phyloP scores from a whole-genome alignment of 495 filamentous ascomycete species.

The Xanthoparmelia taractica region DNA sequence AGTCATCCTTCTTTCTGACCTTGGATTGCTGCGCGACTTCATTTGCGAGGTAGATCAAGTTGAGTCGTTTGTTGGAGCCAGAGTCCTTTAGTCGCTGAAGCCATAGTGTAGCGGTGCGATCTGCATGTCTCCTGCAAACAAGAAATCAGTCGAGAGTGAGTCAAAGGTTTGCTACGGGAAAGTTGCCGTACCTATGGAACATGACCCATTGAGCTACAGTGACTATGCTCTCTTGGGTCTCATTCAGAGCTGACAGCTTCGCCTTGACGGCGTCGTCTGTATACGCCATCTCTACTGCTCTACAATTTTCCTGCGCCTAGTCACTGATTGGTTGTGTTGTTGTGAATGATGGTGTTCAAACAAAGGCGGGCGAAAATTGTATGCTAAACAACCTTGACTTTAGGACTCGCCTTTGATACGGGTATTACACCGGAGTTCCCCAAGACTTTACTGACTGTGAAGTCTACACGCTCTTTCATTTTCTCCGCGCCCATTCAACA shows the following conservation, averaged over 20 bases:
- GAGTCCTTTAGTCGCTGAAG: constrained; percentile 80
- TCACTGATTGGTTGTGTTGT: constrained; percentile 12
- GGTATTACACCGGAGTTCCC: not conserved
- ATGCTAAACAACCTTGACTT: not conserved
- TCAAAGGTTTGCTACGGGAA: constrained; percentile 12
- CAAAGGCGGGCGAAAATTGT: not conserved
- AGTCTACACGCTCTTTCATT: not conserved
- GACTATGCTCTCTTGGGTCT: constrained; percentile 92
- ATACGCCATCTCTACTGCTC: constrained; percentile 63
- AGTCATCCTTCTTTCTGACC: constrained; percentile 82
- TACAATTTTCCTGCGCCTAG: constrained; percentile 13
- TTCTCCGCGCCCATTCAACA: not conserved
- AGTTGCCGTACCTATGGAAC: constrained; percentile 76
- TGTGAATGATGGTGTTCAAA: constrained; percentile 22
- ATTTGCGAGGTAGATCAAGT: constrained; percentile 91
- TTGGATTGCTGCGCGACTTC: constrained; percentile 95
- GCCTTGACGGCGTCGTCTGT: constrained; percentile 87
- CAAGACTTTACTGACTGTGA: not conserved
- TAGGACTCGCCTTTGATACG: constrained; percentile 2
- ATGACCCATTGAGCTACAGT: constrained; percentile 97
- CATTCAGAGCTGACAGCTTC: constrained; percentile 90
- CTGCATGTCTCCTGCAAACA: constrained; percentile 67
- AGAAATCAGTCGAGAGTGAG: constrained; percentile 12
- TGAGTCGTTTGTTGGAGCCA: constrained; percentile 72
- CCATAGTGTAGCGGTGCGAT: constrained; percentile 83